Conservation (phyloP, 2,329 filamentous ascomycete genomes). For the Zymoseptoria brevis region DNA sequence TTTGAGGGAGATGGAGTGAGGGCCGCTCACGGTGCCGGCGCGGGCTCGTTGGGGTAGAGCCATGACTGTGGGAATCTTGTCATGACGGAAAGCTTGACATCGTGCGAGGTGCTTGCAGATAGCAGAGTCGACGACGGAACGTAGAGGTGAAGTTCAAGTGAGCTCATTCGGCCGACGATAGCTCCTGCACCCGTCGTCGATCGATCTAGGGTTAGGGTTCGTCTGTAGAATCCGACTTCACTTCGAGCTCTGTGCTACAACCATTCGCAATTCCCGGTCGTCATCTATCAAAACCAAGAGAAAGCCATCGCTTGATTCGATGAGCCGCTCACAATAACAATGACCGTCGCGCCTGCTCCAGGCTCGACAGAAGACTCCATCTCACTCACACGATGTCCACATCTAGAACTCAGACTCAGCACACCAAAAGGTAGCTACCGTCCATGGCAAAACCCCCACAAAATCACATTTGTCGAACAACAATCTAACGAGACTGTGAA, state of each 20-base stretch:
- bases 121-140: no score
- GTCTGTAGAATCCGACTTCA: background rate
- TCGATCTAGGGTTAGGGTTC: no score
- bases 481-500: background rate
- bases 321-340: background rate
- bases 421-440: constrained; percentile 43
- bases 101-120: background rate
- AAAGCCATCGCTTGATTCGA: background rate
- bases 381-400: constrained; percentile 34
- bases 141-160: no score
- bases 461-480: background rate
- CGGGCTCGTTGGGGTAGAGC: constrained; percentile 25
- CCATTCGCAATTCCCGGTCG: background rate
- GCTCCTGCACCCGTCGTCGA: no score
- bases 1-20: constrained; percentile 79
- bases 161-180: no score
- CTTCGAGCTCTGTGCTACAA: background rate
- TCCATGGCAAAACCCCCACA: background rate
- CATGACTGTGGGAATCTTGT: constrained; percentile 4
- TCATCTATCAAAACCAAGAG: background rate
- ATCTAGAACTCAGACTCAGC: constrained; percentile 38
- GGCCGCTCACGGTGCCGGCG: constrained; percentile 35
- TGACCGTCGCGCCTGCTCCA: background rate
- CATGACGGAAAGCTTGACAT: background rate
- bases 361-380: constrained; percentile 7